Evolutionary conservation across 1,139 yeast genomes (phyloP), one percentile per base, ranked within the genome.

Genomic region (Scheffersomyces segobiensis): DNA sequence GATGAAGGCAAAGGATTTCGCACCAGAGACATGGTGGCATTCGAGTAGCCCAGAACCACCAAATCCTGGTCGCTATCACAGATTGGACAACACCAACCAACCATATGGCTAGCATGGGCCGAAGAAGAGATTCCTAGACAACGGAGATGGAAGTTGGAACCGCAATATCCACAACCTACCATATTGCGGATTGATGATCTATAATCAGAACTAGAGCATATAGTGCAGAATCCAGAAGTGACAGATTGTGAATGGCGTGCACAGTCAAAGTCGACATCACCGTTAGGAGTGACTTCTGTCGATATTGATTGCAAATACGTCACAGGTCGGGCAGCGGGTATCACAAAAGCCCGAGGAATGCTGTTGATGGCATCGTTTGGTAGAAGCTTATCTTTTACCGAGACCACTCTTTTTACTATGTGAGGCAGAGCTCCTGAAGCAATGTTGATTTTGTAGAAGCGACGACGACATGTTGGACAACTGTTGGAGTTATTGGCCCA

Each of bases 401-500:
- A 49, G 10, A 75, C 21, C 46, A 58, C 56, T 18, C 32, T 57
- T 53, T 52, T 46, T 32, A 61, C 58, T 48, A 19, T 42, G 32
- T 4, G 51, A 46, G 10, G 65, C 63, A 4, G 53, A 52, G 12
- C 55, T 53, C 19, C 58, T 53, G 5, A 58, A 46, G 63, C 66
- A 47, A 72, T 66, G 53, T 69, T 70, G 52, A 79, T 69, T 56
- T 66, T 64, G 60, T 76, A 66, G 64, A 71, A 80, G 22, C 69
- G 65, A 53, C 69, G 66, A 26, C 87, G 79, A 66, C 87, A 84
- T 1, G 83, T 82, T 2, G 87, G 87, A 63, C 87, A 84, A 52
- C 81, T 76, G 66, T 82, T 83, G 49, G 86, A 80, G 52, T 77
- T 76, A 39, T 71, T 65, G n/a, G 81, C 70, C 88, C 88, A 84